Evolutionary conservation across 345 rosid species (phyloP).

Genomic region (Rhizophora mangle): DNA sequence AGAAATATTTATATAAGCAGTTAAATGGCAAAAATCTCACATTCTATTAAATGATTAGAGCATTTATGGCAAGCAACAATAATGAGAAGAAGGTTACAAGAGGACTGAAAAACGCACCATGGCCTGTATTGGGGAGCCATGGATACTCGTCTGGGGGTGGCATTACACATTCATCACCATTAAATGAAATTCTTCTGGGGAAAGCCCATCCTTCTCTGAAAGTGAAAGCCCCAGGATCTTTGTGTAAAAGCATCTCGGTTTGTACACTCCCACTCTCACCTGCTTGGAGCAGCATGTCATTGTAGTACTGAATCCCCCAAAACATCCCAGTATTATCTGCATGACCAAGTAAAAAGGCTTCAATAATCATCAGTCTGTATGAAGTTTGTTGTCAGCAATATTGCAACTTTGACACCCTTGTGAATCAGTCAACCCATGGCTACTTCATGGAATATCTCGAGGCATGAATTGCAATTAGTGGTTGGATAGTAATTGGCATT

Average conservation of each 20-base stretch:
- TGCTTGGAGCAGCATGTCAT: conserved; percentile 64
- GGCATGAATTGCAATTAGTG: too few species aligned
- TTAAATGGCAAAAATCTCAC: neutral
- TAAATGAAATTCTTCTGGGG: conserved; percentile 67
- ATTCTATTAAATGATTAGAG: neutral
- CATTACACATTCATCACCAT: conserved; percentile 93
- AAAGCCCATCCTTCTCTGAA: conserved; percentile 83
- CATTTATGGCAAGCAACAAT: conserved; percentile 11
- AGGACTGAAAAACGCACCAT: conserved; percentile 8
- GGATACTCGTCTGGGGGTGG: conserved; percentile 77
- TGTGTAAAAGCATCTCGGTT: conserved; percentile 59
- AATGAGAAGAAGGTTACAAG: conserved; percentile 8
- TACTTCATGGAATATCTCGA: too few species aligned
- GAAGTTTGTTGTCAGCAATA: too few species aligned
- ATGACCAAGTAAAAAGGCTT: too few species aligned
- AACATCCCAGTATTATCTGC: conserved; percentile 82
- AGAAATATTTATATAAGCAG: too few species aligned
- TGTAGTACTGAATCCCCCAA: conserved; percentile 74
- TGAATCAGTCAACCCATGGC: too few species aligned
- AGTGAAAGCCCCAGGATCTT: conserved; percentile 51
- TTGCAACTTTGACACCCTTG: too few species aligned
- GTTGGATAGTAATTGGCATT: too few species aligned
- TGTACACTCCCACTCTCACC: conserved; percentile 66
- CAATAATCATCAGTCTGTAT: too few species aligned
- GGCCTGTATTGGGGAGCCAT: conserved; percentile 46